These are phyloP conservation scores for Corymbia citriodora DNA, from an alignment of 441 rosid genomes.

Conservation along the genomic window DNA sequence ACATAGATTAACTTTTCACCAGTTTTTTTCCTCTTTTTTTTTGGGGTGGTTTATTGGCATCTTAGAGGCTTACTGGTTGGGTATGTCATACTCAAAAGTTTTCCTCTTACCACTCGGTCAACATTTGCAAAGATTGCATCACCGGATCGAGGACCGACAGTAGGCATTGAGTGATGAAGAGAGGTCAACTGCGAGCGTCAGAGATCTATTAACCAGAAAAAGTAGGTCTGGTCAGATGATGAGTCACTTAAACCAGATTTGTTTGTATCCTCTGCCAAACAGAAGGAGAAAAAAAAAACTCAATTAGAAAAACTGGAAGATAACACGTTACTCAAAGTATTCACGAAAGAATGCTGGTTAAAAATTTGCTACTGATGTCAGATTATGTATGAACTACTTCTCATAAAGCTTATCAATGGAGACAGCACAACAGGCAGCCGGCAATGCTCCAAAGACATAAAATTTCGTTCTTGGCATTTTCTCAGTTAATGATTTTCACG, in stretches of 20 bases:
- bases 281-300: background rate
- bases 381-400: background rate
- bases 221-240: background rate
- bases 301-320: background rate
- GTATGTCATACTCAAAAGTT: background rate
- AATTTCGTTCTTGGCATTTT: background rate
- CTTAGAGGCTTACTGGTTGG: background rate
- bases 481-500: background rate
- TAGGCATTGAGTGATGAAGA: background rate
- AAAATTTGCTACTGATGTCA: background rate
- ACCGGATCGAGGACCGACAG: background rate
- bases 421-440: background rate
- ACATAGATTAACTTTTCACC: background rate
- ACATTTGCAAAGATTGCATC: slow-evolving; percentile 5
- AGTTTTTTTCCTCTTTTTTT: background rate
- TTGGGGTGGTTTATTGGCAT: background rate
- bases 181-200: background rate
- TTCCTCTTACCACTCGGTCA: slow-evolving; percentile 2
- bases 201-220: background rate
- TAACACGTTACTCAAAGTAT: background rate
- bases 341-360: background rate
- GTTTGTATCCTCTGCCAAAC: background rate
- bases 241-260: background rate
- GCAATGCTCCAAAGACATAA: background rate
- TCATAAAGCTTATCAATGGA: background rate